Evolutionary conservation across 202 grass and related monocot species (phyloP), one percentile per base, ranked within the genome.

Genomic region (Zoysia matrella): DNA sequence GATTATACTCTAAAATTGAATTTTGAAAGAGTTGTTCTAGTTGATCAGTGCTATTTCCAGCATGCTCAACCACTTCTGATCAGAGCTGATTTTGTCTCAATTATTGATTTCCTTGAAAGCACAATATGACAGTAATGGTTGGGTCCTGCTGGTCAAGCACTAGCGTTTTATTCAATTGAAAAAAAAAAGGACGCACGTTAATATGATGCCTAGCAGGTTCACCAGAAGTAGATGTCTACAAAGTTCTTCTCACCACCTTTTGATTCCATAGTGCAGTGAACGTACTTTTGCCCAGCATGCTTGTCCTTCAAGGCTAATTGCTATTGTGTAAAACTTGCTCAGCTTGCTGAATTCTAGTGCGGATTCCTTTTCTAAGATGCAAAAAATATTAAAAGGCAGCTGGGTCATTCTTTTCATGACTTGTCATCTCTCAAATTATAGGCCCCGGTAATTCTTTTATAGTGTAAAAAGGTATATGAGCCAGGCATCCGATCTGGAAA

Each of bases 111-210:
- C 79, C 56, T 67, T 71, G 72, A 56, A 86, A 76, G 42, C 13
- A 73, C 46, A 49, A 81, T 90, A 45, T 52, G 73, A 9, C 75
- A 71, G 64, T 30, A 30, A 30, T 30, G 22, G 22, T 30, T 30
- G 22, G 22, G 22, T 30, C 22, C 22, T 30, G 22, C 22, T 30
- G 78, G 82, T 82, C 65, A 71, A 91, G 84, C 91, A 97, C 94
- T 97, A 86, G 15, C 7, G 9, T 43, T 89, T 72, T 88, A 75
- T 90, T 86, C 54, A 87, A 84, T 85, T 87, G 22, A 30, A 30
- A 30, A 30, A 30, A 30, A 30, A 30, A 30, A 75, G 89, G 81
- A 80, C 4, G 12, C 62, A 54, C n/a, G 62, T 80, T 84, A 89
- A 71, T 86, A 72, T 83, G 69, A 75, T 69, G 77, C 64, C 76